Base-by-base conservation (phyloP, 176 grass and related monocot species). In the Neostapfia colusana region DNA sequence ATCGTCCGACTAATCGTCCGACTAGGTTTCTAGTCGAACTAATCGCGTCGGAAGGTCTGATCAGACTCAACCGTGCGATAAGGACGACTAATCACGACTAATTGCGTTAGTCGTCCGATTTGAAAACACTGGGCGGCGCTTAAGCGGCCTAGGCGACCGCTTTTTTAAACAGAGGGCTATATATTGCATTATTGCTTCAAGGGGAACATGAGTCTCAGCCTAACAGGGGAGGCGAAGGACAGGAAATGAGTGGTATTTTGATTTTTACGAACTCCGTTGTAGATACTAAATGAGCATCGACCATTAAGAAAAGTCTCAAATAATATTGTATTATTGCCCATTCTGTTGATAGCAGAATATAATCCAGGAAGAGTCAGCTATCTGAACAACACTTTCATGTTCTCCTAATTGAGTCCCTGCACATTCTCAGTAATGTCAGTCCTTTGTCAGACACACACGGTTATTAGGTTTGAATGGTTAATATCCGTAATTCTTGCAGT, bases 351-450 rank as follows among this genome's bases (percentile, higher is more conserved):
- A 53, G 21, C 2, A n/a, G 23, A 27, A 63, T 37, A 68, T 36
- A 63, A 50, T 24, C 0, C n/a, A 44, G 17, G 34, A 76, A 70
- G 37, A 76, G 44, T 64, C 35, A 37, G 16, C 31, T 49, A 45
- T 41, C 67, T 41, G 34, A 34, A 70, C 63, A 27, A 78, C 28
- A 24, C 10, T 23, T 86, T 42, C 27, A 36, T 69, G 13, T 82
- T 86, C 27, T 45, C 27, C 16, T 71, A 64, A 7, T 76, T 26
- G 34, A 65, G 63, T 17, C 11, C 3, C 40, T 63, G 59, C 43
- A 38, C 43, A 65, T 35, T 34, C 39, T 65, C 44, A 24, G 43
- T 26, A 39, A 51, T 66, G 61, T 78, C 12, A 53, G 14, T 54
- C 62, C 20, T 13, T 11, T 65, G 37, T 66, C n/a, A 10, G 62